Evolutionary conservation across 305 asterid species (phyloP), one percentile per base, ranked within the genome.

Genomic region (Vinca major): DNA sequence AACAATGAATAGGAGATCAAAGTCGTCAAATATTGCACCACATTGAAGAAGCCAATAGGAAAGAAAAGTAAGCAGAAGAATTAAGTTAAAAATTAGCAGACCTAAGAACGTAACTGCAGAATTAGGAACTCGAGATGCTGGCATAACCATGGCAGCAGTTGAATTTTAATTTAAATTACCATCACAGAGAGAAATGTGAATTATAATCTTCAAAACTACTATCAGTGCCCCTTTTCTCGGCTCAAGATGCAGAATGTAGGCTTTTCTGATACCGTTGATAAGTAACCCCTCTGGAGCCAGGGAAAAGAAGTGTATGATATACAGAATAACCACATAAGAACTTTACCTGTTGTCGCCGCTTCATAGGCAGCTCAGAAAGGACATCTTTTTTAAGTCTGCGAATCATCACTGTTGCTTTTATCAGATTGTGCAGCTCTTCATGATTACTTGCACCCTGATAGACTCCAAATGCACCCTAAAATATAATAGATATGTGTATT

Each of bases 361-460:
- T 94, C 80, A 79, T 81, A 26, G 99, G 99, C 73, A 94, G 95
- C 86, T 94, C 92, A 54, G 90, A 55, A 68, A 94, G 97, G 73
- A 94, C 99, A 79, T 94, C 99, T 77, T 89, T 94, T 83, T 94
- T 94, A 40, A 94, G 93, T 68, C 99, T 86, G 50, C 97, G 91
- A 76, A 94, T 88, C 99, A 94, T 91, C 71, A 88, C 76, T 20
- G 96, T 94, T 65, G 96, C 90, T 84, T 94, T 94, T 84, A 94
- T 91, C 83, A 94, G 80, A 81, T 87, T 91, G 80, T 94, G 97
- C 79, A 94, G 87, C 91, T 91, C 99, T 71, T 94, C 99, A 53
- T 84, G 97, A 80, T 94, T 94, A 75, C 97, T 91, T 74, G 99
- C 96, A 78, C 99, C 99, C 88, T 91, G 97, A 79, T 91, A 94